phyloP scores from a whole-genome alignment of 1,284 basidiomycete species.

The Ganoderma lingzhi region DNA sequence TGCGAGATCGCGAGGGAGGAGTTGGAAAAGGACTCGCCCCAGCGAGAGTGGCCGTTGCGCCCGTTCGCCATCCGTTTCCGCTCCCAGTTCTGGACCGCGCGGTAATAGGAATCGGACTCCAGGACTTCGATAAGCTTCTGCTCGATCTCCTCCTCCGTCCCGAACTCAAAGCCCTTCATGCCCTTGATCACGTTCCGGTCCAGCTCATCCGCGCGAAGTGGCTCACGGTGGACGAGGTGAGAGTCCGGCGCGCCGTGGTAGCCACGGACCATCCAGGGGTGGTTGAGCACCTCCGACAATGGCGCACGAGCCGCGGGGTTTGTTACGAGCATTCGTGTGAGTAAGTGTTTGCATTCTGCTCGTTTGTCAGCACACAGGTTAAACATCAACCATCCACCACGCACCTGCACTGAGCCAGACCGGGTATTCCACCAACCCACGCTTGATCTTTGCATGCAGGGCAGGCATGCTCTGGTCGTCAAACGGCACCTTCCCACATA shows the following conservation, averaged over 20 bases:
- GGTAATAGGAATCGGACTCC: constrained; percentile 80
- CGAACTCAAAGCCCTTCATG: constrained; percentile 99
- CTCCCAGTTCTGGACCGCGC: constrained; percentile 83
- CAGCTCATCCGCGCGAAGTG: constrained; percentile 87
- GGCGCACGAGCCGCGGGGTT: constrained; percentile 89
- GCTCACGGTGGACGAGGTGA: constrained; percentile 89
- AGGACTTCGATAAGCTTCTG: constrained; percentile 78
- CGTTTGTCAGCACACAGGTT: constrained; percentile 25
- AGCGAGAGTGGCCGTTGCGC: constrained; percentile 49
- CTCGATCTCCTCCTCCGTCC: constrained; percentile 87
- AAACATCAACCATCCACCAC: constrained; percentile 35
- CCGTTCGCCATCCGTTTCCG: constrained; percentile 59
- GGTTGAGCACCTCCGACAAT: constrained; percentile 87
- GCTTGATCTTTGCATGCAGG: constrained; percentile 98
- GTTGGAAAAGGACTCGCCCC: constrained; percentile 66
- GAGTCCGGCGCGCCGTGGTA: constrained; percentile 83
- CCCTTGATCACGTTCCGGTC: constrained; percentile 87
- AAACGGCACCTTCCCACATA: constrained; percentile 98
- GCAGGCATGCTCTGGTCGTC: constrained; percentile 99
- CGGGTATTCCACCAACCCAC: constrained; percentile 96
- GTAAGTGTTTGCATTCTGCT: constrained; percentile 92
- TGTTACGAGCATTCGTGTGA: constrained; percentile 96
- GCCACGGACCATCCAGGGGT: constrained; percentile 96
- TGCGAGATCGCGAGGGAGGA: constrained; percentile 75
- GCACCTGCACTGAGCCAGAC: constrained; percentile 93